Percentiles rank a stretch among this genome's conserved stretches.
phyloP scores from a whole-genome alignment of 805 yeast species.

The Jamesozyma rosinii region DNA sequence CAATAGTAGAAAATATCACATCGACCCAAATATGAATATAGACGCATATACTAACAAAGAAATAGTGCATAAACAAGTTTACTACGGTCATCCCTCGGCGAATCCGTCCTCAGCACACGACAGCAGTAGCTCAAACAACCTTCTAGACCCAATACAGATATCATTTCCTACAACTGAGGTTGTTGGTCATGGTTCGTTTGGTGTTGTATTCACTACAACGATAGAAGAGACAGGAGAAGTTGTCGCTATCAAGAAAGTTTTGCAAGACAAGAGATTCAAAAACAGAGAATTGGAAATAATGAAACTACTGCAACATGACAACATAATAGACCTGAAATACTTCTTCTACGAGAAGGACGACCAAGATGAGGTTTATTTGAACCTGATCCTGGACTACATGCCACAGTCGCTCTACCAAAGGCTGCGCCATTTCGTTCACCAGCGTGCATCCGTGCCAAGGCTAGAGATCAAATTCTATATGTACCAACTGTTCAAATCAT shows the following conservation, averaged over 20 bases:
- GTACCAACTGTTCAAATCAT: slow-evolving; percentile 64
- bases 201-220: slow-evolving; percentile 88
- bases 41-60: slow-evolving; percentile 16
- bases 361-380: slow-evolving; percentile 55
- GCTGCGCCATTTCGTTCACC: slow-evolving; percentile 70
- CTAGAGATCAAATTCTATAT: slow-evolving; percentile 82
- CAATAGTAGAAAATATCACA: neutral
- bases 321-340: slow-evolving; percentile 79
- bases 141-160: slow-evolving; percentile 35
- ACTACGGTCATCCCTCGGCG: slow-evolving; percentile 9
- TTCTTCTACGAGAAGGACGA: slow-evolving; percentile 73
- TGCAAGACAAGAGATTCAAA: slow-evolving; percentile 90
- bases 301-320: slow-evolving; percentile 79
- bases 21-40: slow-evolving; percentile 10
- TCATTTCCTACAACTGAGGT: slow-evolving; percentile 76
- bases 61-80: slow-evolving; percentile 28
- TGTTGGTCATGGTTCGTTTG: slow-evolving; percentile 99
- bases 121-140: too few species aligned
- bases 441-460: slow-evolving; percentile 73
- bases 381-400: slow-evolving; percentile 80
- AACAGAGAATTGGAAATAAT: slow-evolving; percentile 92
- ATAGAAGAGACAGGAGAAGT: slow-evolving; percentile 63
- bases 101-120: neutral
- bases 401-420: slow-evolving; percentile 96
- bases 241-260: slow-evolving; percentile 92